Base-by-base conservation (phyloP, 1,284 basidiomycete species). In the Sanguinoderma infundibulare region DNA sequence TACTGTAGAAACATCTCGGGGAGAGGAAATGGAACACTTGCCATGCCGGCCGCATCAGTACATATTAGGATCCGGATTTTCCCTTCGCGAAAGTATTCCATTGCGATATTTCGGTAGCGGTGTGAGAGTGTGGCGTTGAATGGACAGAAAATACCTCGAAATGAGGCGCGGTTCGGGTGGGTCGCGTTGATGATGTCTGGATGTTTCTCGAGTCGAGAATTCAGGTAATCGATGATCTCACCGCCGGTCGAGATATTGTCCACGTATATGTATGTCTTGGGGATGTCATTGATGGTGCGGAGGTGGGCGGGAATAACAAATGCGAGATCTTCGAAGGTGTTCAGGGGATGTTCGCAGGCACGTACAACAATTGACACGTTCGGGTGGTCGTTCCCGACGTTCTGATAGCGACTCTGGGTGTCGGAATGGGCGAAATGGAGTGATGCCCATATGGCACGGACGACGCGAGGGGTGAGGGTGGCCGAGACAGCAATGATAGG, bases 401-500 rank as follows among this genome's bases (percentile, higher is more conserved):
- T 68, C 38, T 60, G 5, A 32, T 61, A 68, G 10, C 57, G 39
- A n/a, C 49, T 56, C 7, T 38, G 46, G 0, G 12, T 0, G 14
- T 24, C 14, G 17, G 51, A 38, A 2, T 26, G 52, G 2, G 53
- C 5, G 51, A 76, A 74, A 35, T 75, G 73, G 0, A 80, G 74
- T 53, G 75, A 77, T 0, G 22, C 30, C 2, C 76, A 59, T 2
- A 81, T 60, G 46, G 78, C 74, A 3, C 61, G 42, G 2, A 70
- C 70, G 0, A 81, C 72, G 1, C 70, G 69, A 0, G 63, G 42
- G 0, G 77, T 67, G 0, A 82, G 70, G 0, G 78, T 79, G 5
- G 79, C 79, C 0, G 79, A 74, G 22, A 82, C 62, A 0, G 78
- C 77, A 7, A 79, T 70, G 39, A 79, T 61, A 3, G 78, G 73